Base-by-base conservation (phyloP, 805 yeast genomes). In the Candida palmyrensis region DNA sequence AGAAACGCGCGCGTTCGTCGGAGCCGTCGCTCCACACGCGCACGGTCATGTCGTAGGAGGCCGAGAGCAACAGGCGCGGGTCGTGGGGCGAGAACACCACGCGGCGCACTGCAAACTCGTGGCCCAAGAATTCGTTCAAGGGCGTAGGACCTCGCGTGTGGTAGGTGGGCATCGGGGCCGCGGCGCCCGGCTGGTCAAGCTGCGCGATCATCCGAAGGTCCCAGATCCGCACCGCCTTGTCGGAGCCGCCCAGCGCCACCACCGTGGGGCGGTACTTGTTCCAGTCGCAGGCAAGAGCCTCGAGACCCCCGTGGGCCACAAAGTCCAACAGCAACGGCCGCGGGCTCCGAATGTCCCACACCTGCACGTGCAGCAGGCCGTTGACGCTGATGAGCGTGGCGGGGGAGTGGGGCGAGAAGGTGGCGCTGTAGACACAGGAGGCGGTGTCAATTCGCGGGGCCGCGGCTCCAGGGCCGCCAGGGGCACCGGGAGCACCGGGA, bases 21-120 rank as follows among this genome's bases (percentile, higher is more conserved):
- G 84, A 75, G 29, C 68, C 65, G 55, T 86, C 96, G 28, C 68
- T 60, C 97, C 97, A 90, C 1, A 90, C 77, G 37, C 88, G 66
- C 25, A 85, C 81, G 0, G 94, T 83, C 96, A 90, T 90, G 53
- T 90, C 98, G 55, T 89, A 90, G 6, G 95, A 82, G 6, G 87
- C 75, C 32, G 86, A 77, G 38, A 89, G 53, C 25, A 92, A 55
- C 39, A 76, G 75, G 36, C 77, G 80, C 3, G 84, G 73, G 28
- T 68, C 65, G 59, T 90, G 97, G 1, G 97, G 97, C 2, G 94
- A 82, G 96, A 96, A 90, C 26, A 73, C 64, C 4, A 89, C 77
- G 49, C 76, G 77, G 39, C 95, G 64, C 8, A 92, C 82, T 0
- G 97, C 96, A 48, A 84, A 80, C 31, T 86, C 92, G 57, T 90